Conservation (phyloP, 1,284 basidiomycete species). For the Phellinidium pouzarii region DNA sequence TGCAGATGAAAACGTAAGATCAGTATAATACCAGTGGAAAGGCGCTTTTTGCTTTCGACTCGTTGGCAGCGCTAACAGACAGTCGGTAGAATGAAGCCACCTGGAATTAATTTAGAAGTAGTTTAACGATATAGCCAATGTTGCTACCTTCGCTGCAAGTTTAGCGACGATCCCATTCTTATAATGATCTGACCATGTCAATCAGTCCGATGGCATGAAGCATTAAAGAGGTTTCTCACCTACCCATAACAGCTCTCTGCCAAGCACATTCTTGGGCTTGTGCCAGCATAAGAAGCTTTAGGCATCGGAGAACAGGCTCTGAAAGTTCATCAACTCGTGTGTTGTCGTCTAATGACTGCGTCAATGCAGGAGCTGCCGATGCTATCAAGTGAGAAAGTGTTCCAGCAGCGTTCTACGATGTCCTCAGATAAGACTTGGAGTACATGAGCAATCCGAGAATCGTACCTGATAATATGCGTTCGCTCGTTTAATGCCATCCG, state of each 20-base stretch:
- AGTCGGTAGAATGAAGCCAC: constrained; percentile 64
- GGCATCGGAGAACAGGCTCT: constrained; percentile 49
- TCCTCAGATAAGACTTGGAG: neutral
- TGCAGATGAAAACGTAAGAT: neutral
- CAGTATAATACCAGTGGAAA: constrained; percentile 46
- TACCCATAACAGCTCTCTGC: constrained; percentile 87
- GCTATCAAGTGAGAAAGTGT: constrained; percentile 59
- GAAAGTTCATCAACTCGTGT: constrained; percentile 60
- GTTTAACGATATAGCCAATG: neutral
- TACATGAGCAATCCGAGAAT: constrained; percentile 16
- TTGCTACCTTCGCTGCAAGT: constrained; percentile 63
- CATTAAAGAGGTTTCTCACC: constrained; percentile 19
- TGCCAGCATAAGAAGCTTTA: constrained; percentile 81
- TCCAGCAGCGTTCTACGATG: constrained; percentile 69
- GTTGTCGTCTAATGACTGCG: constrained; percentile 45
- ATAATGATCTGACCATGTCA: constrained; percentile 47
- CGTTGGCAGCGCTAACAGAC: constrained; percentile 46
- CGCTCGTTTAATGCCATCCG: constrained; percentile 75
- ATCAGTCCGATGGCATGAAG: constrained; percentile 8
- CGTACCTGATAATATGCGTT: constrained; percentile 64
- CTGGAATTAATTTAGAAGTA: constrained; percentile 29
- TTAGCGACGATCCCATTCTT: constrained; percentile 87
- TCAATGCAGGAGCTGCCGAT: constrained; percentile 51
- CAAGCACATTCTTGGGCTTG: constrained; percentile 97
- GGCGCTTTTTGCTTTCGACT: constrained; percentile 33